phyloP scores from a whole-genome alignment of 768 basidiomycete genomes.

The Xerocomellus chrysenteron region DNA sequence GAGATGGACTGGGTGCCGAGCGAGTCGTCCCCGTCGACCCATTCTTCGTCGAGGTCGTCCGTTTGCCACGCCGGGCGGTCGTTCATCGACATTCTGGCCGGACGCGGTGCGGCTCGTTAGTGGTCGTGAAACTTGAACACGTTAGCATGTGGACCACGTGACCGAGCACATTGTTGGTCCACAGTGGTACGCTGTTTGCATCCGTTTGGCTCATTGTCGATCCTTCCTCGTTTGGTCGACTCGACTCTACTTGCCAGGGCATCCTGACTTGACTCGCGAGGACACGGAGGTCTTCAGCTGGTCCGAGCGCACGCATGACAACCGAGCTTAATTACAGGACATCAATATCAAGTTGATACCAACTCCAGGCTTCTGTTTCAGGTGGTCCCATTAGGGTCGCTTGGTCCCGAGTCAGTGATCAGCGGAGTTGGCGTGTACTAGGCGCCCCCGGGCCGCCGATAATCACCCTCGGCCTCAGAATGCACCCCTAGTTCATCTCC shows the following conservation, averaged over 20 bases:
- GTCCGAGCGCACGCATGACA: background rate
- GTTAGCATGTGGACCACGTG: conserved; percentile 25
- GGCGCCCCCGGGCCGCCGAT: background rate
- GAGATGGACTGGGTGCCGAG: conserved; percentile 56
- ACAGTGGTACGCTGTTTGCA: conserved; percentile 16
- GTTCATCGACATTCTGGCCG: conserved; percentile 6
- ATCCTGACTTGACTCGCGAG: too few relatives aligned
- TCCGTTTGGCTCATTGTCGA: conserved; percentile 17
- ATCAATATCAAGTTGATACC: background rate
- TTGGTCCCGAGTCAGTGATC: background rate
- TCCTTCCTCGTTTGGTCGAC: conserved; percentile 10
- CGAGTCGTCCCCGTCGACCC: conserved; percentile 62
- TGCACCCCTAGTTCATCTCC: conserved; percentile 1
- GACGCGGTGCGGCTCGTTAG: background rate
- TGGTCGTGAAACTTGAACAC: conserved; percentile 6
- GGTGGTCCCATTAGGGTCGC: background rate
- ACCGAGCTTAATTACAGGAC: background rate
- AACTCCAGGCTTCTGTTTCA: conserved; percentile 12
- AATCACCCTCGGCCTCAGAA: background rate
- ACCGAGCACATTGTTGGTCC: conserved; percentile 23
- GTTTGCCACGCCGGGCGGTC: conserved; percentile 77
- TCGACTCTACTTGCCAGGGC: too few relatives aligned
- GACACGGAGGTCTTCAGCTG: too few relatives aligned
- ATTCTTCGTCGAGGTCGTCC: conserved; percentile 89
- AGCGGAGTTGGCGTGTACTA: background rate